These are phyloP conservation scores for Marsdenia floribunda DNA, from an alignment of 257 asterid species.

Conservation along the genomic window DNA sequence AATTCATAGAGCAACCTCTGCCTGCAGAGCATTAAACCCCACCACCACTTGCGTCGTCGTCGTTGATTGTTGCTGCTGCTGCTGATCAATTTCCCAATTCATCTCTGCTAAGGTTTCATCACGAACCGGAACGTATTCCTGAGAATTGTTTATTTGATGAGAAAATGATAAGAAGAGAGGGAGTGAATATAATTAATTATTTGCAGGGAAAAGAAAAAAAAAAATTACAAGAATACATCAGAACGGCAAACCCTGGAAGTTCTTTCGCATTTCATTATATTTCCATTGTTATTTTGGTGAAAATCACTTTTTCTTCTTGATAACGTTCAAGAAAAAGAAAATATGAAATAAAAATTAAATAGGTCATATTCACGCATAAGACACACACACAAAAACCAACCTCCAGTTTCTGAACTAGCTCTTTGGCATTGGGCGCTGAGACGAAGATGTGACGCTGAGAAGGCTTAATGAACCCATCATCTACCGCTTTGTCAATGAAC, in stretches of 20 bases:
- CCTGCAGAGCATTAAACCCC: constrained; percentile 31
- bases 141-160: not conserved
- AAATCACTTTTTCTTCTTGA: constrained; percentile 8
- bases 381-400: constrained; percentile 17
- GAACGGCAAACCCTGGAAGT: constrained; percentile 18
- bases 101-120: constrained; percentile 42
- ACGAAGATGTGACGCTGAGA: constrained; percentile 61
- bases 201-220: not conserved
- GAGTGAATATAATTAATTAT: not conserved
- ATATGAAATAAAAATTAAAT: too few relatives aligned
- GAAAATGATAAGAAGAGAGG: not conserved
- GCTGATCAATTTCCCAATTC: constrained; percentile 44
- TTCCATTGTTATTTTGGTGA: constrained; percentile 36
- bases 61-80: constrained; percentile 2
- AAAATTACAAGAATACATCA: not conserved
- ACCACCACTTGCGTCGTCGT: constrained; percentile 10
- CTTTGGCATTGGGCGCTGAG: constrained; percentile 60
- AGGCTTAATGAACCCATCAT: constrained; percentile 68
- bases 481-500: constrained; percentile 81
- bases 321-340: not conserved
- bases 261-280: constrained; percentile 18
- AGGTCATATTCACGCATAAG: too few relatives aligned
- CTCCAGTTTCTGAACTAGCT: constrained; percentile 67
- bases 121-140: constrained; percentile 50
- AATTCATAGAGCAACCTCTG: constrained; percentile 26